Evolutionary conservation across 179 eudicot species (phyloP).

Genomic region (Silene vulgaris): DNA sequence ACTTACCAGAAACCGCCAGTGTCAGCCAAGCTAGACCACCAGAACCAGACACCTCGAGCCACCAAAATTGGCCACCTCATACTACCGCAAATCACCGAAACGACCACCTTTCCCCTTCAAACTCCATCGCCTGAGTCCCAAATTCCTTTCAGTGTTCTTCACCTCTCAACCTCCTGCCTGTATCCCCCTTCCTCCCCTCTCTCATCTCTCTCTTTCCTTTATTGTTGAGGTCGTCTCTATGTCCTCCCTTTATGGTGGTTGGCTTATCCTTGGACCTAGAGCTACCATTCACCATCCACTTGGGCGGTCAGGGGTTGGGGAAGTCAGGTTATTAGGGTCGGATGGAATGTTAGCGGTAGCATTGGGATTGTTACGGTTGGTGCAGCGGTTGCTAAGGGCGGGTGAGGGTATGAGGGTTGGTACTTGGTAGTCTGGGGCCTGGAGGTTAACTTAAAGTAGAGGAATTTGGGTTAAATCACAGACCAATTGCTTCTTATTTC

Average conservation of each 20-base stretch:
- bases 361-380: not conserved
- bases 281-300: not conserved
- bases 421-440: too few species aligned
- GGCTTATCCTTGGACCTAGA: not conserved
- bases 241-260: not conserved
- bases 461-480: not conserved
- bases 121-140: too few species aligned
- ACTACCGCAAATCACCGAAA: not conserved
- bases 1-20: not conserved
- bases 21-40: not conserved
- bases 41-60: not conserved
- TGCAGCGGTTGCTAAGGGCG: not conserved
- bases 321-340: not conserved
- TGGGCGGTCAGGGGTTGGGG: not conserved
- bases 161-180: too few species aligned
- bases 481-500: not conserved
- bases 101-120: not conserved
- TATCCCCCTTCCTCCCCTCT: too few species aligned
- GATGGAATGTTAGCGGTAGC: not conserved
- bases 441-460: not conserved
- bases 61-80: not conserved
- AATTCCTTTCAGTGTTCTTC: too few species aligned
- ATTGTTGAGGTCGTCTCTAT: not conserved
- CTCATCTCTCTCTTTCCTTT: too few species aligned
- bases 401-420: not conserved